Conservation (phyloP, 1,284 basidiomycete species). For the Papiliotrema terrestris region DNA sequence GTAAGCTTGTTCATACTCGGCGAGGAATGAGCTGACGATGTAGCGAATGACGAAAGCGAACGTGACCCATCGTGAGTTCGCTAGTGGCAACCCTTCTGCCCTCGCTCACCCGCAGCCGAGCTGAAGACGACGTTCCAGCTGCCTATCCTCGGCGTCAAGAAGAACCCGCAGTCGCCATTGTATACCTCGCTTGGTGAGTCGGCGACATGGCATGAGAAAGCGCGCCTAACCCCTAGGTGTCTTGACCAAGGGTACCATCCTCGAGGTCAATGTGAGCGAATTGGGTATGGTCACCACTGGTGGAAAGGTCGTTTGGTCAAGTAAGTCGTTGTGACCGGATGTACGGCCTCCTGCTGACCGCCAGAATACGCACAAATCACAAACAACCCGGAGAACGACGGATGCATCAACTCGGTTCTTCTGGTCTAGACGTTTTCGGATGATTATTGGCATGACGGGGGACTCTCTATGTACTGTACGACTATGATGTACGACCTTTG, state of each 20-base stretch:
- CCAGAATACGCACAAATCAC: slow-evolving; percentile 94
- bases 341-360: background rate
- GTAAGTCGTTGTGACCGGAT: slow-evolving; percentile 30
- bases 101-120: slow-evolving; percentile 61
- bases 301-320: slow-evolving; percentile 76
- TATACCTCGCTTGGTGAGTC: slow-evolving; percentile 61
- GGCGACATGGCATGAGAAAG: background rate
- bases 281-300: slow-evolving; percentile 98
- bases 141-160: slow-evolving; percentile 97
- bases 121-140: slow-evolving; percentile 98
- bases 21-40: background rate
- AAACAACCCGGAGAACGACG: slow-evolving; percentile 94
- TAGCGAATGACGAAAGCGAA: slow-evolving; percentile 94
- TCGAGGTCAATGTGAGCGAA: slow-evolving; percentile 98
- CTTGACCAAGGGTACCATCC: slow-evolving; percentile 95
- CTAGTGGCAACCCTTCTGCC: background rate
- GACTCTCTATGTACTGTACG: slow-evolving; percentile 1
- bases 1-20: slow-evolving; percentile 14
- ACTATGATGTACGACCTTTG: slow-evolving; percentile 4
- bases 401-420: slow-evolving; percentile 91
- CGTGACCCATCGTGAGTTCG: slow-evolving; percentile 87
- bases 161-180: slow-evolving; percentile 98
- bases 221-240: slow-evolving; percentile 63
- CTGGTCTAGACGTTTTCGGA: slow-evolving; percentile 39
- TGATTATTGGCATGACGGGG: background rate